Base-by-base conservation (phyloP, 148 eudicot genomes). In the Camellia japonica region DNA sequence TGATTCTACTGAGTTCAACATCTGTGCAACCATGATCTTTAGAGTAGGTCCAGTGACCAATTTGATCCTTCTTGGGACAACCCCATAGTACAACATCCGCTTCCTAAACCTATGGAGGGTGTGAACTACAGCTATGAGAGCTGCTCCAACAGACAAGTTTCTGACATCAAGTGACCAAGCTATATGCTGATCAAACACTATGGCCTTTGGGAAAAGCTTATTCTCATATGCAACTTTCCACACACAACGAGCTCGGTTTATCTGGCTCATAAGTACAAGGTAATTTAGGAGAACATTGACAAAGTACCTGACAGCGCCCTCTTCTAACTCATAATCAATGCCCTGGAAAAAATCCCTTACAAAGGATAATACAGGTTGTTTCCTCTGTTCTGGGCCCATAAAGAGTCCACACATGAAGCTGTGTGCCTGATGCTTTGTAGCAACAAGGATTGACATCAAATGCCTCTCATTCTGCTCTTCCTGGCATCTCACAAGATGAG, bases 91-190 rank as follows among this genome's bases (percentile, higher is more conserved):
- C 75, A 96, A 86, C 99, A 96, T 96, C 59, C 97, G 89, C 78
- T 96, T 96, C 80, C 99, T 89, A 75, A 96, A 96, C 71, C 99
- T 91, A 68, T 96, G 99, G 64, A 96, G 95, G 42, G 99, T 96
- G 83, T 96, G 99, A 76, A 90, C 98, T 6, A 91, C 93, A 15
- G 97, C 92, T 63, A 93, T 85, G 70, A 93, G 89, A 79, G 98
- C 98, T 54, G 99, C 99, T 47, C 98, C 98, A 81, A 93, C 97
- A 5, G 99, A 93, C 80, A 96, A 87, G 82, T 93, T 92, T 82
- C 99, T 91, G 41, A 96, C 99, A 81, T 96, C 99, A 73, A 96
- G 97, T 52, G 99, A 96, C 99, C 99, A 96, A 47, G 99, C 98
- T 75, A 96, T 93, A 77, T 96, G 98, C 84, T 96, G 98, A 88